These are phyloP conservation scores for Geotrichum phurueaensis DNA, from an alignment of 1,139 yeast species.

Conservation along the genomic window DNA sequence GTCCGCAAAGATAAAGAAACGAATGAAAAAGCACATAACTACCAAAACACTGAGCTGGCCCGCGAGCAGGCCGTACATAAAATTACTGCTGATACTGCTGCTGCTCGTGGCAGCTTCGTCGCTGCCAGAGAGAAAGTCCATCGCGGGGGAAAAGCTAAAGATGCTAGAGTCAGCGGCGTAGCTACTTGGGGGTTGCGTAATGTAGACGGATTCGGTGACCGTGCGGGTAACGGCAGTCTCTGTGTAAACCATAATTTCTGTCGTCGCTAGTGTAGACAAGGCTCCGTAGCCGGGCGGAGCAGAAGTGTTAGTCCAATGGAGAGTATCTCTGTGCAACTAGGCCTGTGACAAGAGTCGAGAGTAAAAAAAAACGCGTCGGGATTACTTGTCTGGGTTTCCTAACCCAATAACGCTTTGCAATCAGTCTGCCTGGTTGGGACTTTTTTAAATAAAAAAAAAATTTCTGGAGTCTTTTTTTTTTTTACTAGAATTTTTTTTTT, in stretches of 20 bases:
- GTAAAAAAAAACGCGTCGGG: not conserved
- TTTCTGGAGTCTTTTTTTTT: not conserved
- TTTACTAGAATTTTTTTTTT: too few relatives aligned
- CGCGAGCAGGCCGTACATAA: constrained; percentile 35
- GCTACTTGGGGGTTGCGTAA: not conserved
- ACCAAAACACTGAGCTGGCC: constrained; percentile 84
- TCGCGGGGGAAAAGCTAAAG: not conserved
- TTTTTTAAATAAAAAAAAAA: not conserved
- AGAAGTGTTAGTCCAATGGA: not conserved
- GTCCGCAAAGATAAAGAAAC: constrained; percentile 87
- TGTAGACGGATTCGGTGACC: not conserved
- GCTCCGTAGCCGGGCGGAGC: not conserved
- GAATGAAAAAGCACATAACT: constrained; percentile 67
- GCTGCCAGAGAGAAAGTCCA: not conserved
- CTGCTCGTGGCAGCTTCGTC: not conserved
- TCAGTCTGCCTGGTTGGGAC: not conserved
- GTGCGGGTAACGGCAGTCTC: not conserved
- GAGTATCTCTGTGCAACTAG: not conserved
- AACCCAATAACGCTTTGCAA: not conserved
- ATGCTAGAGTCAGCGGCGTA: not conserved
- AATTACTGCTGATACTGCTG: constrained; percentile 13
- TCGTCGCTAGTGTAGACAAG: not conserved
- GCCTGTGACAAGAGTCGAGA: not conserved
- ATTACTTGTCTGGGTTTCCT: not conserved
- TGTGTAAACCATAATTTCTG: not conserved